These are phyloP conservation scores for Macroventuria anomochaeta DNA, from an alignment of 2,329 filamentous ascomycete species.

Conservation along the genomic window DNA sequence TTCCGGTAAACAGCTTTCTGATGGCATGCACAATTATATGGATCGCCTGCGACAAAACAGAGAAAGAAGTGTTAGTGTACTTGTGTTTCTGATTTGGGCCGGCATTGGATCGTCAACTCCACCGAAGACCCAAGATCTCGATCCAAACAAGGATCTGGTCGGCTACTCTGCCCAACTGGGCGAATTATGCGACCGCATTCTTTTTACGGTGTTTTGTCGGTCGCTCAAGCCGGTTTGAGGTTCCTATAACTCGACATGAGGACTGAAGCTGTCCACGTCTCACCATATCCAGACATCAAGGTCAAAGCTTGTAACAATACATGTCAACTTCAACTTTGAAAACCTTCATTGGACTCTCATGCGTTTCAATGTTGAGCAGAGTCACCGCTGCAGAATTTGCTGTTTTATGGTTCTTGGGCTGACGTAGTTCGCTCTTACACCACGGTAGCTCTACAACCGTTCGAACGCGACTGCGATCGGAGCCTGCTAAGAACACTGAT, in stretches of 20 bases:
- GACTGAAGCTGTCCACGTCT: constrained; percentile 10
- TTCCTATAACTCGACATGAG: neutral
- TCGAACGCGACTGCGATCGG: neutral
- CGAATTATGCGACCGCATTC: neutral
- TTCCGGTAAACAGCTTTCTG: no score
- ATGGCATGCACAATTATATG: no score
- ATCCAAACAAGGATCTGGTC: neutral
- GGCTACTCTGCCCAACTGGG: neutral
- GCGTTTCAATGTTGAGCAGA: neutral
- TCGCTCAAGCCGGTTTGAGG: neutral
- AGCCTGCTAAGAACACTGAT: neutral
- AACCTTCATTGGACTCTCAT: neutral
- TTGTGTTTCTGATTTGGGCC: neutral
- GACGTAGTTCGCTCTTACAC: neutral
- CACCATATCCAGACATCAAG: constrained; percentile 1
- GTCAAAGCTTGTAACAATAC: constrained; percentile 9
- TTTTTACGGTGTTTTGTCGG: neutral
- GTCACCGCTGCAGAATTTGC: neutral
- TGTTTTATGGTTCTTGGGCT: neutral
- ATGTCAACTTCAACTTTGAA: neutral
- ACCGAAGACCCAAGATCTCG: neutral
- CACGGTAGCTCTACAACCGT: neutral
- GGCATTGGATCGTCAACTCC: neutral
- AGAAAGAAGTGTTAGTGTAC: no score
- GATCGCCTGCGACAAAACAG: no score